Conservation (phyloP, 768 basidiomycete species). For the Lenzites betulinus region DNA sequence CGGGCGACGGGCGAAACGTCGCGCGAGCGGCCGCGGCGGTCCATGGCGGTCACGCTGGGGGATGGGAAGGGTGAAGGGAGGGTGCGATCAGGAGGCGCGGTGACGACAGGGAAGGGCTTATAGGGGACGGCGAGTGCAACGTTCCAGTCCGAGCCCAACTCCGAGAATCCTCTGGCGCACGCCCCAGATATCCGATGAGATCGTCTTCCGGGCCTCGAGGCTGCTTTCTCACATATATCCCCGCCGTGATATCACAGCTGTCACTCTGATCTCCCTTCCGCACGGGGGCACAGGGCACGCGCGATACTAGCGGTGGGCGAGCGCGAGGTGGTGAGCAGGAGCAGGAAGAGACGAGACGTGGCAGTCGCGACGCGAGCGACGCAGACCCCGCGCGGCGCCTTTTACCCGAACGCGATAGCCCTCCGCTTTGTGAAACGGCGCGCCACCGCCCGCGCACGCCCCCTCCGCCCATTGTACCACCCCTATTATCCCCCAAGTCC, state of each 20-base stretch:
- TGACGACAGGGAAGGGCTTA: constrained; percentile 24
- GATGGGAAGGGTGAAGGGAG: constrained; percentile 8
- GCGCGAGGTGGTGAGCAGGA: not conserved
- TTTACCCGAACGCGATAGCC: not conserved
- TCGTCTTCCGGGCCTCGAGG: constrained; percentile 18
- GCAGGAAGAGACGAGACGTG: not conserved
- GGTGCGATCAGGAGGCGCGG: constrained; percentile 18
- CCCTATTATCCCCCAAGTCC: not conserved
- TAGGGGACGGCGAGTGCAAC: constrained; percentile 20
- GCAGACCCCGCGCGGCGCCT: not conserved
- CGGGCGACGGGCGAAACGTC: constrained; percentile 30
- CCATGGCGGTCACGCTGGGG: constrained; percentile 23
- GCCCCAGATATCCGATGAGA: constrained; percentile 13
- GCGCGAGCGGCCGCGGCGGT: constrained; percentile 30
- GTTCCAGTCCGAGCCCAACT: not conserved
- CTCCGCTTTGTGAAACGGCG: constrained; percentile 11
- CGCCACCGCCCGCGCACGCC: not conserved
- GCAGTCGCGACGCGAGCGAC: not conserved
- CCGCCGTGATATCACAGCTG: not conserved
- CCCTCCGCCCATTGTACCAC: constrained; percentile 2
- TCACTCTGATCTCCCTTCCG: not conserved
- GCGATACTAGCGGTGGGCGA: too few species aligned
- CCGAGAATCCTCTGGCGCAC: not conserved
- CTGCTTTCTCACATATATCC: constrained; percentile 2
- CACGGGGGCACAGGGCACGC: constrained; percentile 2